A percentile compares a stretch with the other conserved stretches of the same genome.
Conservation (phyloP, 768 basidiomycete species). For the Tephrocybe sp. region DNA sequence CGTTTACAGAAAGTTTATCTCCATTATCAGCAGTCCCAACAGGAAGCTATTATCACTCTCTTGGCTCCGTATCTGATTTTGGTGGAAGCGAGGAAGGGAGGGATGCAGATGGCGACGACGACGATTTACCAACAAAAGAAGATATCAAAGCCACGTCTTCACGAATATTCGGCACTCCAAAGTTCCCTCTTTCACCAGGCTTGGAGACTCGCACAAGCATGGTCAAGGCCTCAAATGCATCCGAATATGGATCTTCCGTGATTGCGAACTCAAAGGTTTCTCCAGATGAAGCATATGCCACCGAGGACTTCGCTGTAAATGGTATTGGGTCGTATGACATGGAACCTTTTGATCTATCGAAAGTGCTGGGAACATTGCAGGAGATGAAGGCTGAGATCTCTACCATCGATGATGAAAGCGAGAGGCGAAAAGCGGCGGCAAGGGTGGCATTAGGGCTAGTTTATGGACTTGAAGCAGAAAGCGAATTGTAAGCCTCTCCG, state of each 20-base stretch:
- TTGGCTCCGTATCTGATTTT: conserved; percentile 63
- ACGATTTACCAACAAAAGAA: conserved; percentile 42
- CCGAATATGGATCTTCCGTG: not conserved
- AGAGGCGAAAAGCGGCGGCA: conserved; percentile 68
- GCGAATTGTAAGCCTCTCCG: not conserved
- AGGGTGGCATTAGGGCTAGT: conserved; percentile 71
- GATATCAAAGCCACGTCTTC: conserved; percentile 51
- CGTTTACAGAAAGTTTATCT: conserved; percentile 16
- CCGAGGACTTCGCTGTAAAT: not conserved
- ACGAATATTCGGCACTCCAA: conserved; percentile 46
- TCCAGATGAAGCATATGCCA: conserved; percentile 2
- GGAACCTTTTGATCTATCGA: conserved; percentile 59
- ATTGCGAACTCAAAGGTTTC: not conserved
- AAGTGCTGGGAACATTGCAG: conserved; percentile 60
- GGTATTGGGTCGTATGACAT: conserved; percentile 28
- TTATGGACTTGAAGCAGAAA: conserved; percentile 53
- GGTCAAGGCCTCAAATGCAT: not conserved
- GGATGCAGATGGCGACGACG: conserved; percentile 20
- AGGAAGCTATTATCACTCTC: conserved; percentile 43
- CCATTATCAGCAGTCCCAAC: conserved; percentile 17
- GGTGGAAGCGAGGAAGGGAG: conserved; percentile 39
- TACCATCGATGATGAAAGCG: conserved; percentile 59
- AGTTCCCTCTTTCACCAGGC: not conserved
- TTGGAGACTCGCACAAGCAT: not conserved
- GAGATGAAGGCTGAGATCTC: conserved; percentile 76